These are phyloP conservation scores for Coemansia sp. DNA, from an alignment of 192 early-diverging fungal species.

Conservation along the genomic window DNA sequence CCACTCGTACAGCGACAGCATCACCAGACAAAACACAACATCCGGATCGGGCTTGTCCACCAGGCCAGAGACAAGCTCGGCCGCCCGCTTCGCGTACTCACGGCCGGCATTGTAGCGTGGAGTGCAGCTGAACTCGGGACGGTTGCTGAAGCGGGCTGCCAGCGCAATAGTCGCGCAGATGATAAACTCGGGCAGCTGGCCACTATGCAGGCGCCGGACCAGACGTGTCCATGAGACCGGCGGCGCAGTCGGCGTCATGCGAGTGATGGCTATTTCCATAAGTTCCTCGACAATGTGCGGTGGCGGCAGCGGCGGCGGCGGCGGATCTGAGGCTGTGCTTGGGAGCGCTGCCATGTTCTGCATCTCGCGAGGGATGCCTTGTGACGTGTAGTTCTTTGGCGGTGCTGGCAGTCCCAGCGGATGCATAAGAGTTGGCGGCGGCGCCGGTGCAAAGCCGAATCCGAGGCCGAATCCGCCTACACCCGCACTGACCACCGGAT, in stretches of 20 bases:
- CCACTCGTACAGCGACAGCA: conserved; percentile 54
- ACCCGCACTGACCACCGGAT: conserved; percentile 36
- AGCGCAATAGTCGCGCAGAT: conserved; percentile 39
- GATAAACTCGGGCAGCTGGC: conserved; percentile 45
- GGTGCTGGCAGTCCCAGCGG: conserved; percentile 25
- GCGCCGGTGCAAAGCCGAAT: conserved; percentile 46
- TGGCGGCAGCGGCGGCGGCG: conserved; percentile 35
- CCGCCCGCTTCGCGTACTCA: conserved; percentile 47
- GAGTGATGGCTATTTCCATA: conserved; percentile 43
- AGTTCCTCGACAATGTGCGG: conserved; percentile 42
- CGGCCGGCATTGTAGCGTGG: conserved; percentile 50
- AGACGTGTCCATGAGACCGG: conserved; percentile 35
- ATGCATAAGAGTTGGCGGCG: conserved; percentile 28
- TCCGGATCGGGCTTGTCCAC: conserved; percentile 51
- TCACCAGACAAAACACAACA: conserved; percentile 42
- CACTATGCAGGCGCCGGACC: conserved; percentile 37
- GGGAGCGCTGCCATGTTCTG: background rate
- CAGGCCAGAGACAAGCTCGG: conserved; percentile 42
- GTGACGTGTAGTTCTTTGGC: conserved; percentile 1
- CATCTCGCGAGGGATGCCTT: conserved; percentile 13
- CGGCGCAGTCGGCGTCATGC: conserved; percentile 35
- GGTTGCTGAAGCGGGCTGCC: conserved; percentile 45
- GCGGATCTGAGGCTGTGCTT: background rate
- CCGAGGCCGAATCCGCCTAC: conserved; percentile 27
- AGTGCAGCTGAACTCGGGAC: conserved; percentile 46